Evolutionary conservation across 2,329 filamentous ascomycete species (phyloP).

Genomic region (Alternaria arbusti): DNA sequence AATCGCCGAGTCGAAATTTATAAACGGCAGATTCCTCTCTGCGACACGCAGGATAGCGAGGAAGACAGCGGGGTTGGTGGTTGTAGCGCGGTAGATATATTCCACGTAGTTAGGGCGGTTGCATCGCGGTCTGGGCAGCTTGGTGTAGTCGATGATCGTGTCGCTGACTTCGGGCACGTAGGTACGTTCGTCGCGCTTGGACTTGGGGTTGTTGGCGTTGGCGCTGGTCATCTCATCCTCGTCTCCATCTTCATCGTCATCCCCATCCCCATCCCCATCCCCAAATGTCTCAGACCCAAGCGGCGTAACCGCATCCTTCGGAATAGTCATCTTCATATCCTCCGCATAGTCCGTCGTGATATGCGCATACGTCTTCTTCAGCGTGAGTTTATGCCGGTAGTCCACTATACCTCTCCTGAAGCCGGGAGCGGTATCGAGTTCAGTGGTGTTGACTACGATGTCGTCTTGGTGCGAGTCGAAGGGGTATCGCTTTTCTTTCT

Average conservation of each 20-base stretch:
- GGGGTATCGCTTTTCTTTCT: background rate
- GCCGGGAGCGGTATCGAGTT: background rate
- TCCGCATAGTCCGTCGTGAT: background rate
- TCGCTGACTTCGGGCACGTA: background rate
- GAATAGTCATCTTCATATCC: background rate
- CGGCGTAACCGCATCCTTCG: background rate
- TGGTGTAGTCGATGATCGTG: background rate
- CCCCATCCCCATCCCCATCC: too few relatives aligned
- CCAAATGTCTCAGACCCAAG: rapidly evolving
- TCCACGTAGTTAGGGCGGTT: background rate
- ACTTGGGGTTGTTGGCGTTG: background rate
- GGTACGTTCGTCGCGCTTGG: background rate
- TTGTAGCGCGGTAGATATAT: conserved; percentile 21
- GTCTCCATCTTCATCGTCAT: too few relatives aligned
- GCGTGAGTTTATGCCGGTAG: conserved; percentile 9
- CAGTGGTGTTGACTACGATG: conserved; percentile 25
- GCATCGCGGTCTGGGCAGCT: background rate
- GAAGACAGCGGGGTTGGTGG: conserved; percentile 23
- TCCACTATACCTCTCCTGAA: conserved; percentile 3
- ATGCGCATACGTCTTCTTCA: background rate
- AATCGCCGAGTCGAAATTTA: conserved; percentile 23
- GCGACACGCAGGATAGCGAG: conserved; percentile 31
- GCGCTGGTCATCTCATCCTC: background rate
- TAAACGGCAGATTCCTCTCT: conserved; percentile 21
- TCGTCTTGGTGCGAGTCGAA: conserved; percentile 20